phyloP scores from a whole-genome alignment of 208 protist species.

The Crithidia bombi region DNA sequence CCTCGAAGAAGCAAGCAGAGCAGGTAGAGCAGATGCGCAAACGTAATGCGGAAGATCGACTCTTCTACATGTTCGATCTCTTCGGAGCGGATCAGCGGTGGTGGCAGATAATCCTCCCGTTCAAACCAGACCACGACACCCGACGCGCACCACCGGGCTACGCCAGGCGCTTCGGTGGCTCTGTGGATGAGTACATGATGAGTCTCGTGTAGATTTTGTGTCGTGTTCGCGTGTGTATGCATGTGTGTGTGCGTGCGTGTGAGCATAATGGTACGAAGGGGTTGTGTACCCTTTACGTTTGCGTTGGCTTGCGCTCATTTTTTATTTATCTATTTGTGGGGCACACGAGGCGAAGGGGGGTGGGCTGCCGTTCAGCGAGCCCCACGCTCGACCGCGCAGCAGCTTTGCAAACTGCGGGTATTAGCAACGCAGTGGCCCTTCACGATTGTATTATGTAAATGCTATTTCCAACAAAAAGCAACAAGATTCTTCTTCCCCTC shows the following conservation, averaged over 20 bases:
- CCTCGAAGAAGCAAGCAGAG: constrained; percentile 22
- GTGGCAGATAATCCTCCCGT: constrained; percentile 54
- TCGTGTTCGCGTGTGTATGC: not conserved
- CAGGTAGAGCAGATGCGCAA: constrained; percentile 25
- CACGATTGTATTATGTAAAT: no score
- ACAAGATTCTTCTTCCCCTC: no score
- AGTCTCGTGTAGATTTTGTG: constrained; percentile 1
- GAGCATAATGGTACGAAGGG: not conserved
- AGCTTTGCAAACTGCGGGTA: no score
- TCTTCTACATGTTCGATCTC: constrained; percentile 53
- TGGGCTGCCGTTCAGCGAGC: no score
- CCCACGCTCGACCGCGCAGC: no score
- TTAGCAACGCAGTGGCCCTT: no score
- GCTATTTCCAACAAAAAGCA: no score
- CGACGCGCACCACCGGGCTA: constrained; percentile 31
- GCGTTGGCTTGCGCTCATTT: no score
- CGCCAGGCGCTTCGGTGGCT: constrained; percentile 18
- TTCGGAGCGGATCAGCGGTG: constrained; percentile 69
- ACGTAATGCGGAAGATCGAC: constrained; percentile 23
- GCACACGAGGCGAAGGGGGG: no score
- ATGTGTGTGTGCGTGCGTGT: constrained; percentile 12
- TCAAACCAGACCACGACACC: constrained; percentile 41
- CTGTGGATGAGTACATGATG: constrained; percentile 2
- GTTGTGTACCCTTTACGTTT: not conserved
- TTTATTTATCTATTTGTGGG: no score